A percentile compares a stretch with the other conserved stretches of the same genome.
Conservation (phyloP, 805 yeast species). For the Maudiozyma serrabonitensis region DNA sequence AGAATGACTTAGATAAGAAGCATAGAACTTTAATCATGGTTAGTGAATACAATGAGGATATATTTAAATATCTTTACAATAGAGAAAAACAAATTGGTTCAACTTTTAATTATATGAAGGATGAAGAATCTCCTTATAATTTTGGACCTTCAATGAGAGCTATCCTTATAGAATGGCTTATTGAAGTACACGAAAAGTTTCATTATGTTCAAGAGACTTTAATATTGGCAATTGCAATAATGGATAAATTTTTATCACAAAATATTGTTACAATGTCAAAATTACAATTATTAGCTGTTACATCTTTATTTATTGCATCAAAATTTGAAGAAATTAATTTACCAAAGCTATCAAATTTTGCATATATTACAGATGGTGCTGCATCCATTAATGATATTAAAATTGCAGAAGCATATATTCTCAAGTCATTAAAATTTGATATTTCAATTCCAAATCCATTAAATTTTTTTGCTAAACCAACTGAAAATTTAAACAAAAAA, state of each 20-base stretch:
- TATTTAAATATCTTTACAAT: conserved; percentile 63
- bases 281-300: conserved; percentile 77
- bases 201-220: conserved; percentile 78
- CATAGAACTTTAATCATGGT: conserved; percentile 61
- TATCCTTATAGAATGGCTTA: conserved; percentile 83
- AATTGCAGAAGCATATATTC: conserved; percentile 70
- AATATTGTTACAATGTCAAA: conserved; percentile 68
- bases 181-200: conserved; percentile 79
- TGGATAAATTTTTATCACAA: conserved; percentile 77
- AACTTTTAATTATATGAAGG: conserved; percentile 49
- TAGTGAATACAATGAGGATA: conserved; percentile 78
- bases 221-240: conserved; percentile 68
- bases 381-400: conserved; percentile 75
- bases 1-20: conserved; percentile 28
- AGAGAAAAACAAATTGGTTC: conserved; percentile 62
- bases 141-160: conserved; percentile 76
- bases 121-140: conserved; percentile 42
- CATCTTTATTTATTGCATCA: conserved; percentile 83
- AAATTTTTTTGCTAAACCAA: conserved; percentile 69
- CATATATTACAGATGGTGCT: conserved; percentile 81
- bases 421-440: conserved; percentile 62
- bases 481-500: conserved; percentile 81
- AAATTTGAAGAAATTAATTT: conserved; percentile 86
- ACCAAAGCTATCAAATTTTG: conserved; percentile 76
- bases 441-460: conserved; percentile 81